phyloP scores from a whole-genome alignment of 179 eudicot genomes.

The Pouteria campechiana region DNA sequence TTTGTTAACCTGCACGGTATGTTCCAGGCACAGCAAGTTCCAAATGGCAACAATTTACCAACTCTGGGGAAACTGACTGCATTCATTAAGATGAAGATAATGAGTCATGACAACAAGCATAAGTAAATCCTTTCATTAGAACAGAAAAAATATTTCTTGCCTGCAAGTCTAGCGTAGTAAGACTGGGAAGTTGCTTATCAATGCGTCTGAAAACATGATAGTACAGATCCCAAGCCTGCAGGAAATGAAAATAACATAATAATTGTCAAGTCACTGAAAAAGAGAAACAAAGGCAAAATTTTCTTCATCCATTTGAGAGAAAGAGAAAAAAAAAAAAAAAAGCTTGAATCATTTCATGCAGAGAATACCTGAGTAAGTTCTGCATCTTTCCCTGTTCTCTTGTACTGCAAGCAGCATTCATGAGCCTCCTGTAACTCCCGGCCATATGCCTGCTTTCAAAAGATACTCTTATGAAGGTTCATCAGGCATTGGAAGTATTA shows the following conservation, averaged over 20 bases:
- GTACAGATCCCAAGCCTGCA: conserved; percentile 99
- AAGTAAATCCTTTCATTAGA: background rate
- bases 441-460: conserved; percentile 92
- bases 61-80: conserved; percentile 92
- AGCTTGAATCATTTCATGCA: too few species aligned
- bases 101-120: too few species aligned
- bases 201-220: conserved; percentile 90
- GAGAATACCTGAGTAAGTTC: conserved; percentile 83
- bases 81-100: conserved; percentile 6
- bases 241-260: conserved; percentile 2
- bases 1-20: conserved; percentile 72
- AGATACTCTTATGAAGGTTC: too few species aligned
- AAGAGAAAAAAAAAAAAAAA: too few species aligned
- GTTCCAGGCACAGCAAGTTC: conserved; percentile 99
- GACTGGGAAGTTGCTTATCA: conserved; percentile 86
- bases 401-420: conserved; percentile 92
- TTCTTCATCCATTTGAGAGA: background rate
- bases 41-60: conserved; percentile 72
- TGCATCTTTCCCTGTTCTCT: conserved; percentile 87
- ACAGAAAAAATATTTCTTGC: conserved; percentile 21
- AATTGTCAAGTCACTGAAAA: background rate
- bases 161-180: conserved; percentile 88
- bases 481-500: too few species aligned
- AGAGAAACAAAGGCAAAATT: background rate
- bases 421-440: conserved; percentile 80